These are phyloP conservation scores for Serpula lacrymans DNA, from an alignment of 768 basidiomycete genomes.

Conservation along the genomic window DNA sequence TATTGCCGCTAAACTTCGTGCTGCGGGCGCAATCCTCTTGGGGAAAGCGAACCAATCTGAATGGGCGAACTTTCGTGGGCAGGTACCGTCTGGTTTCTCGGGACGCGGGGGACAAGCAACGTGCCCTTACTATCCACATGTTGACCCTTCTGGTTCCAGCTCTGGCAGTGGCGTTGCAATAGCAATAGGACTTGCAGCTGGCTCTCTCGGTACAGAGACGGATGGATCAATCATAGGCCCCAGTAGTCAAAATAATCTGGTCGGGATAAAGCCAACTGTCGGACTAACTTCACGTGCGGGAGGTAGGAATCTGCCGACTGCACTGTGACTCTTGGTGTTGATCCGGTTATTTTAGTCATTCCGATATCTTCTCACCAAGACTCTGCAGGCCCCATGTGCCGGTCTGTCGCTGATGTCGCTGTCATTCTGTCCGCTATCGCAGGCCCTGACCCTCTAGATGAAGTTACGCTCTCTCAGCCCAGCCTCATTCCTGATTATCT, in stretches of 20 bases:
- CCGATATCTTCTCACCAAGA: constrained; percentile 42
- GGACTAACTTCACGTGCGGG: constrained; percentile 37
- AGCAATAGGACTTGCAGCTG: constrained; percentile 20
- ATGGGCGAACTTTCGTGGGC: constrained; percentile 40
- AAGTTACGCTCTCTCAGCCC: constrained; percentile 43
- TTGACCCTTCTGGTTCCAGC: constrained; percentile 38
- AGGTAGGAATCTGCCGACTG: constrained; percentile 15
- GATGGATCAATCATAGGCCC: constrained; percentile 49
- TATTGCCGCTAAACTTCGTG: constrained; percentile 25
- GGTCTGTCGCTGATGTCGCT: constrained; percentile 37
- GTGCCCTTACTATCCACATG: constrained; percentile 40
- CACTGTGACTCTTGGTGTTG: not conserved
- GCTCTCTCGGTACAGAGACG: constrained; percentile 44
- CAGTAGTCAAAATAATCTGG: constrained; percentile 38
- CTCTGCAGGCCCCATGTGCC: constrained; percentile 35
- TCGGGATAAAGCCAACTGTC: constrained; percentile 37
- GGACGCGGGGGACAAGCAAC: constrained; percentile 43
- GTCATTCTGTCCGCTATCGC: constrained; percentile 37
- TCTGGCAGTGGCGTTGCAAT: constrained; percentile 36
- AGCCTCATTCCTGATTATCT: constrained; percentile 51
- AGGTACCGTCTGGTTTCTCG: constrained; percentile 40
- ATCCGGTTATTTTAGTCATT: constrained; percentile 35
- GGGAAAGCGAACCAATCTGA: constrained; percentile 43
- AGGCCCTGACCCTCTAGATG: constrained; percentile 40
- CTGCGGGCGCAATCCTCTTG: constrained; percentile 34